phyloP scores from a whole-genome alignment of 805 yeast species.

The Ogataea allantospora region DNA sequence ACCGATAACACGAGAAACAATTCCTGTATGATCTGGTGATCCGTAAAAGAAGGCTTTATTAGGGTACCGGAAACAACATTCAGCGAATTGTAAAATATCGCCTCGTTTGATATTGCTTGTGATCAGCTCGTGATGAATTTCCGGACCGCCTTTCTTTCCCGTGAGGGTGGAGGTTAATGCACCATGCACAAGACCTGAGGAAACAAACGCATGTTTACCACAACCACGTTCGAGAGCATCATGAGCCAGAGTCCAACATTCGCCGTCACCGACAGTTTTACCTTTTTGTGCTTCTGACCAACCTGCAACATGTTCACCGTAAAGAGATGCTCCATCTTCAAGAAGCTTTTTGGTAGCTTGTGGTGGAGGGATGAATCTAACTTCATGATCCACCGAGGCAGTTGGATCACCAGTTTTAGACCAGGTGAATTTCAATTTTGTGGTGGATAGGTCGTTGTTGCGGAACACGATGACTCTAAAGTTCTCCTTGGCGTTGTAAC shows the following conservation, averaged over 20 bases:
- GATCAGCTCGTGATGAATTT: slow-evolving; percentile 21
- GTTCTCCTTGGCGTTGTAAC: slow-evolving; percentile 28
- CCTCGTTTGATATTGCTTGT: slow-evolving; percentile 49
- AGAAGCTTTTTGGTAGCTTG: slow-evolving; percentile 35
- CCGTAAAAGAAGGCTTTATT: slow-evolving; percentile 41
- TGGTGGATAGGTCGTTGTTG: slow-evolving; percentile 42
- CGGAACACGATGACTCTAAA: slow-evolving; percentile 38
- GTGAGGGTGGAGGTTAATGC: slow-evolving; percentile 26
- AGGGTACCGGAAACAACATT: slow-evolving; percentile 39
- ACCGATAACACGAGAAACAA: slow-evolving; percentile 34
- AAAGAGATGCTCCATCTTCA: slow-evolving; percentile 35
- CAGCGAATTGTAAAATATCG: slow-evolving; percentile 51
- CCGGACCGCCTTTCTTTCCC: slow-evolving; percentile 21
- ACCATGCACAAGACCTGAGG: slow-evolving; percentile 48
- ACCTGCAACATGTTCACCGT: slow-evolving; percentile 52
- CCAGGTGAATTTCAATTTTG: slow-evolving; percentile 41
- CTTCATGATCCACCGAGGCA: slow-evolving; percentile 30
- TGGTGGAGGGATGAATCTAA: slow-evolving; percentile 45
- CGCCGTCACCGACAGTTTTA: slow-evolving; percentile 51
- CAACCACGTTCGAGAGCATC: slow-evolving; percentile 54
- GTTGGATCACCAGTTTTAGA: slow-evolving; percentile 26
- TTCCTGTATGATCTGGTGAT: slow-evolving; percentile 52
- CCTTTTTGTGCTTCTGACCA: slow-evolving; percentile 54
- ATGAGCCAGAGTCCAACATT: slow-evolving; percentile 61
- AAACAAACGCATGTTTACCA: slow-evolving; percentile 56